Conservation (phyloP, 306 rosid genomes). For the Quercus alba region DNA sequence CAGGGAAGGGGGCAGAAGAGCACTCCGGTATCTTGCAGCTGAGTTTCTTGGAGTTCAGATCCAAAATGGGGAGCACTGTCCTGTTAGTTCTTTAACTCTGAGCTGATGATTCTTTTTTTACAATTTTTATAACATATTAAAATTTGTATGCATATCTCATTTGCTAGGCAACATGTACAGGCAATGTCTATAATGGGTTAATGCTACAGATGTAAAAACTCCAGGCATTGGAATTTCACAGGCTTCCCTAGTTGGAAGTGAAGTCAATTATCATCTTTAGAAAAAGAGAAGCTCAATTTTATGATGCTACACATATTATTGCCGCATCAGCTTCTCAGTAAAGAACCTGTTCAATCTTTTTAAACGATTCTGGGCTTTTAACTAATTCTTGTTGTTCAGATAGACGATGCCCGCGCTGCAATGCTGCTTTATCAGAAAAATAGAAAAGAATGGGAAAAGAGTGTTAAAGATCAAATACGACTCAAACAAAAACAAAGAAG, state of each 20-base stretch:
- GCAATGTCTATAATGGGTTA: background rate
- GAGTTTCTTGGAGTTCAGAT: slow-evolving; percentile 74
- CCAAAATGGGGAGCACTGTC: slow-evolving; percentile 94
- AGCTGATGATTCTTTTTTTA: background rate
- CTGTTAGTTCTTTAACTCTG: slow-evolving; percentile 56
- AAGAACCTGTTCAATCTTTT: background rate
- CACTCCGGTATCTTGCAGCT: slow-evolving; percentile 77
- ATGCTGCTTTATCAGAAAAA: slow-evolving; percentile 88
- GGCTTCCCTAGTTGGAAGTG: background rate
- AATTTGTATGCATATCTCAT: background rate
- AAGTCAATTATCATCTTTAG: background rate
- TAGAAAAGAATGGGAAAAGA: slow-evolving; percentile 76
- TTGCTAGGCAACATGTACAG: background rate
- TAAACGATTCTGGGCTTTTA: background rate
- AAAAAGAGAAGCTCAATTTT: background rate
- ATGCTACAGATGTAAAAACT: background rate
- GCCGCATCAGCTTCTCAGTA: background rate
- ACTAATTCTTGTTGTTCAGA: slow-evolving; percentile 29
- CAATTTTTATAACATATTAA: background rate
- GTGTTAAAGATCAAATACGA: slow-evolving; percentile 49
- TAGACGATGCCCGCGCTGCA: slow-evolving; percentile 89
- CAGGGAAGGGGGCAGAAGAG: slow-evolving; percentile 59
- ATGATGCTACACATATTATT: background rate
- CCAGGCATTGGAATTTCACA: background rate
- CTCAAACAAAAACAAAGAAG: slow-evolving; percentile 64